Base-by-base conservation (phyloP, 768 basidiomycete species). In the Serpula lacrymans region DNA sequence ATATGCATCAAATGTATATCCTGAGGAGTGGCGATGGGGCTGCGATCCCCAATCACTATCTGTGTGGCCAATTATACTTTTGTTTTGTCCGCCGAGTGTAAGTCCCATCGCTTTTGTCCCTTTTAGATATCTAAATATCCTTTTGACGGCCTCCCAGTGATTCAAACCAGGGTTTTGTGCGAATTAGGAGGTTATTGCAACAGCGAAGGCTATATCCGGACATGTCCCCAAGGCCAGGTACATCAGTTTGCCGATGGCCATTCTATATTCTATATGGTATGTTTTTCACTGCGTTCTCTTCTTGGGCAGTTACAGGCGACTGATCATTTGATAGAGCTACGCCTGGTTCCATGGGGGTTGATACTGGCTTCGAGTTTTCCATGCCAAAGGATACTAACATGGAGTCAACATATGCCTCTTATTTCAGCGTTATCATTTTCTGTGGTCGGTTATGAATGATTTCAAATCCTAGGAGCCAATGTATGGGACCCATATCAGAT, bases 131-230 rank as follows among this genome's bases (percentile, higher is more conserved):
- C 28, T 28, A 16, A 51, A 41, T 11, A 53, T 31, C 1, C 43
- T 28, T 12, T 46, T 35, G 0, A 39, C 35, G 1, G 49, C 45
- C 10, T 28, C 46, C 32, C 42, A 31, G 25, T 55, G 49, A 17
- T 33, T 21, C 6, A 29, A 42, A 6, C 37, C 25, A 1, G 52
- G 48, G 23, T 50, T 34, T 8, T 42, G 25, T 25, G 43, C 48
- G 13, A 49, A 34, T n/a, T 50, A 44, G n/a, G 51, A 42, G 2
- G 65, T 46, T 8, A 41, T 42, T 1, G 43, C 40, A 7, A 63
- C 55, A 6, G 60, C 53, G 45, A 48, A 64, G 3, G 56, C 33
- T 21, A 67, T 58, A 41, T 68, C 62, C 4, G 59, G 62, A 4
- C 48, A 45, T 4, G 62, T 63, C 9, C 42, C 51, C 5, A 59